Base-by-base conservation (phyloP, 192 early-diverging fungal genomes). In the Backusella mclennaniae region DNA sequence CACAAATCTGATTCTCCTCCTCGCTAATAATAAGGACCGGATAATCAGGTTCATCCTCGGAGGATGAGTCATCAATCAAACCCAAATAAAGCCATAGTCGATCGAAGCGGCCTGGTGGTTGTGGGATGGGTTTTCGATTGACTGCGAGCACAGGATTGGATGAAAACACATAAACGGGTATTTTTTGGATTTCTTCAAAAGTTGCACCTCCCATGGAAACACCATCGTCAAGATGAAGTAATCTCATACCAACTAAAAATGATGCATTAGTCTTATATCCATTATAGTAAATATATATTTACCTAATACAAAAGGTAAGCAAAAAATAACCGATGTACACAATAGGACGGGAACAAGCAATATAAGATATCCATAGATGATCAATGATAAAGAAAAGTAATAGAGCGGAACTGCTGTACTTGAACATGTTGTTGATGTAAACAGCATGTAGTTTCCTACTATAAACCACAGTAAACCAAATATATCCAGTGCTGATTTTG, bases 381-480 rank as follows among this genome's bases (percentile, higher is more conserved):
- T 85, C 83, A 89, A 88, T 56, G 87, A 82, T 19, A 93, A 76
- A 6, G 90, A 80, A 2, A 85, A 75, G 53, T 89, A 88, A 69
- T 90, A 92, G 9, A 94, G 75, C 49, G 83, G 79, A 1, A 90
- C 90, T 31, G 91, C 90, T 29, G 79, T 83, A 0, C 69, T 7
- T 38, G 75, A 75, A 76, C 87, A 91, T 7, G 49, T 75, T 6
- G 77, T 73, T 38, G 81, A 83, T 8, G 86, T 83, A 68, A 93
- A 93, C n/a, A 91, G 76, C 73, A 89, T 87, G 75, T 89, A 90
- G 76, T 93, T 94, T 77, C 90, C 92, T 71, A 86, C 72, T 35
- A 93, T 77, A 69, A 91, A 93, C 84, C 89, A 83, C n/a, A 89
- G 76, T 12, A 87, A 81, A 15, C 84, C 85, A 76, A 87, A 82